Base-by-base conservation (phyloP, 2,329 filamentous ascomycete genomes). In the Colletotrichum shisoi region DNA sequence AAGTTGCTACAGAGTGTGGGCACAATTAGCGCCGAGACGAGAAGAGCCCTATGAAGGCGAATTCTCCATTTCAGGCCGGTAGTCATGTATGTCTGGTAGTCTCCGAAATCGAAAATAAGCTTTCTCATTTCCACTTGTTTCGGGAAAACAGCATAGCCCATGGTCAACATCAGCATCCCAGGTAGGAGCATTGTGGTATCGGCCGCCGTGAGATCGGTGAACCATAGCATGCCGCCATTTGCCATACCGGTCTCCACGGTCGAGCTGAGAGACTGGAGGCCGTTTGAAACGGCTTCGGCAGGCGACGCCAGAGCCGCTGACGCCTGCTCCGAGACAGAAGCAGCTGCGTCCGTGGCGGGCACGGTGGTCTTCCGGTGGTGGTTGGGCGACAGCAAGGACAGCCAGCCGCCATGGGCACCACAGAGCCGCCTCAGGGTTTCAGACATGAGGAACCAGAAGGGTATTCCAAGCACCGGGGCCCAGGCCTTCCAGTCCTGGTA, bases 171-270 rank as follows among this genome's bases (percentile, higher is more conserved):
- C 11, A 65, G 57, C 12, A 63, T 42, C 1, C 27, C 34, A n/a
- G 3, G 86, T 84, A 0, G 87, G 78, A 34, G 81, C 73, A 63
- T 80, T 77, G 63, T 81, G 82, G 86, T 84, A 67, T 88, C 86
- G 39, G 82, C 76, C 37, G 73, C 80, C 7, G 81, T 82, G 27
- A 88, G 79, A 70, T 88, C 82, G 2, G 79, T 76, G 71, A 87
- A 86, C 85, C 85, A 87, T 17, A 87, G 76, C 46, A 78, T 80
- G 31, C 85, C 85, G 5, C 83, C 85, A 0, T 81, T 77, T 0
- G 77, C 72, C n/a, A 88, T 71, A 1, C 79, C 59, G 8, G 56
- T 31, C 21, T 67, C 66, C 19, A 57, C 40, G 74, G 49, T 84
- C 74, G 44, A 76, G 70, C 61, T 76, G 69, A 63, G 68, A 68